A percentile compares a stretch with the other conserved stretches of the same genome.
phyloP scores from a whole-genome alignment of 2,329 filamentous ascomycete species.

The Diaporthe vexans region DNA sequence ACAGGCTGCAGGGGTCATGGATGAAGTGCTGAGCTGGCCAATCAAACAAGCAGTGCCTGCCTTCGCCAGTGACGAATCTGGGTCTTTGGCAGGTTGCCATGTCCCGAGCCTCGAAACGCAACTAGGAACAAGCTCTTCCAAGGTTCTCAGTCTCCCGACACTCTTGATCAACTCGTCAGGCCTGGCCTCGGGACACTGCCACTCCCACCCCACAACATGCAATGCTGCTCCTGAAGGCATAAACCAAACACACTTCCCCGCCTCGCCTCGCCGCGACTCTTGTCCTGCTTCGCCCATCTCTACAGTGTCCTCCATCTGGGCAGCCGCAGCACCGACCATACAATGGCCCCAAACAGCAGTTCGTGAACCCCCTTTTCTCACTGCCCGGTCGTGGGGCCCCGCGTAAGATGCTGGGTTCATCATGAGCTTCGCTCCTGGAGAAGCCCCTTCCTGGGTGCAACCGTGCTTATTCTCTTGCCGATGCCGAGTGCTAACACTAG shows the following conservation, averaged over 20 bases:
- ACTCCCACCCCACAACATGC: slow-evolving; percentile 18
- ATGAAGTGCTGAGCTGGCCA: slow-evolving; percentile 24
- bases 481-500: slow-evolving; percentile 17
- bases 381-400: not conserved
- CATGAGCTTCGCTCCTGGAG: too few species aligned
- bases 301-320: slow-evolving; percentile 7
- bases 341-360: slow-evolving; percentile 42
- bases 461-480: slow-evolving; percentile 30
- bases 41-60: slow-evolving; percentile 8
- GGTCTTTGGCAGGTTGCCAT: slow-evolving; percentile 36
- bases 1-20: slow-evolving; percentile 26
- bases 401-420: not conserved
- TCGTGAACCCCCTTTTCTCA: slow-evolving; percentile 32
- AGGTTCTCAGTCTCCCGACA: slow-evolving; percentile 28
- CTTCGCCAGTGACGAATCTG: slow-evolving; percentile 27
- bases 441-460: not conserved
- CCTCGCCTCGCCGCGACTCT: not conserved
- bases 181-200: slow-evolving; percentile 29
- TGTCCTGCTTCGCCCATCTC: not conserved
- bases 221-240: slow-evolving; percentile 31
- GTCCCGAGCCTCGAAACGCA: slow-evolving; percentile 25
- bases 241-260: not conserved
- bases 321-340: slow-evolving; percentile 14
- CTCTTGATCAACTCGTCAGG: slow-evolving; percentile 23
- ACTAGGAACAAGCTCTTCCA: slow-evolving; percentile 29